Percentiles rank a stretch among this genome's conserved stretches.
phyloP scores from a whole-genome alignment of 192 early-diverging fungal genomes.

The Pilaira anomala region DNA sequence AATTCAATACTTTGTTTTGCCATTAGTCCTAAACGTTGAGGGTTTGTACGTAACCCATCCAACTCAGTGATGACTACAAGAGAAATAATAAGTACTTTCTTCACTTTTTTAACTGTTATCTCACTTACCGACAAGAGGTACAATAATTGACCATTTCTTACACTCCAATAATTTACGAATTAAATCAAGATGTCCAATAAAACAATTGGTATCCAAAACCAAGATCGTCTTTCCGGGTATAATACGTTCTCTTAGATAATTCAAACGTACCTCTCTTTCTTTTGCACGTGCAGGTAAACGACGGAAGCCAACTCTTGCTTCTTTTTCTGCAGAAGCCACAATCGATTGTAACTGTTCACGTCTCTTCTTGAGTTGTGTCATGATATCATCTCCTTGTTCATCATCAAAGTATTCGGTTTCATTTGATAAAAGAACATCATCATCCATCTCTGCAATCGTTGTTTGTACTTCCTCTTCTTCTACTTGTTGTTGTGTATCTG shows the following conservation, averaged over 20 bases:
- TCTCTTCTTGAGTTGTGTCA: constrained; percentile 28
- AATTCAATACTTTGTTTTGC: constrained; percentile 44
- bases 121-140: constrained; percentile 49
- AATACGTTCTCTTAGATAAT: constrained; percentile 19
- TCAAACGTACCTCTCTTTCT: constrained; percentile 16
- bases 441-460: constrained; percentile 18
- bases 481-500: no score
- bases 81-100: neutral
- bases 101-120: neutral
- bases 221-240: constrained; percentile 37
- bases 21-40: constrained; percentile 45
- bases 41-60: constrained; percentile 51
- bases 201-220: constrained; percentile 58
- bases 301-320: constrained; percentile 10
- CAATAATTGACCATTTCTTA: constrained; percentile 48
- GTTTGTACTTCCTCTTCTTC: neutral
- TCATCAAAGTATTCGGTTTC: constrained; percentile 20
- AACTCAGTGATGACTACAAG: constrained; percentile 54
- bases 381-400: constrained; percentile 19
- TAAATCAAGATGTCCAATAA: constrained; percentile 47
- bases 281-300: constrained; percentile 19
- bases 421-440: constrained; percentile 19
- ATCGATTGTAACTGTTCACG: constrained; percentile 33
- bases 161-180: constrained; percentile 42
- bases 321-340: constrained; percentile 1